phyloP scores from a whole-genome alignment of 257 asterid genomes.

The Przewalskia tangutica region DNA sequence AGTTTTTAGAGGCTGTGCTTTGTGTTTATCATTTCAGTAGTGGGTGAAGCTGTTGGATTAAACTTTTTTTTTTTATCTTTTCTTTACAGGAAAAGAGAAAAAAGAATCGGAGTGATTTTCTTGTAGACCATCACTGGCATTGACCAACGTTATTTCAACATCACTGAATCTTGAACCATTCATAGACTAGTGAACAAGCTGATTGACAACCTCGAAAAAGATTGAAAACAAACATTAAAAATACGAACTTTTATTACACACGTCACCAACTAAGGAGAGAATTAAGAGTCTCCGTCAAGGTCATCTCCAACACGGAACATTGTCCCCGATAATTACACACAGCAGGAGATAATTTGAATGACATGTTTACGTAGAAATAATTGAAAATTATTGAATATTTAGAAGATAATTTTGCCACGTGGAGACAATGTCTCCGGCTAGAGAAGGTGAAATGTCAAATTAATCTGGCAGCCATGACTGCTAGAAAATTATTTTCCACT shows the following conservation, averaged over 20 bases:
- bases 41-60: constrained; percentile 15
- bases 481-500: no score
- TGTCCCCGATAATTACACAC: no score
- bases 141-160: constrained; percentile 4
- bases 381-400: no score
- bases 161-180: constrained; percentile 6
- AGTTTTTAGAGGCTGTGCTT: constrained; percentile 6
- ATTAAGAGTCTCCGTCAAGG: background rate
- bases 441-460: no score
- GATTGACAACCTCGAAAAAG: background rate
- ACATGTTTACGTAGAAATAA: no score
- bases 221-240: background rate
- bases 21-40: constrained; percentile 16
- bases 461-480: no score
- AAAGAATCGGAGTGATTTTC: background rate
- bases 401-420: no score
- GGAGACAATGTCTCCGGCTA: no score
- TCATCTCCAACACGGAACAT: no score
- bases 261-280: background rate
- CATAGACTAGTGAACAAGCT: background rate
- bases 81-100: background rate
- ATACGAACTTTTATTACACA: background rate
- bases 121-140: constrained; percentile 3
- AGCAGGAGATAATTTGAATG: no score
- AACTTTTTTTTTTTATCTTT: background rate